Base-by-base conservation (phyloP, 1,284 basidiomycete species). In the Ceratobasidium sp. region DNA sequence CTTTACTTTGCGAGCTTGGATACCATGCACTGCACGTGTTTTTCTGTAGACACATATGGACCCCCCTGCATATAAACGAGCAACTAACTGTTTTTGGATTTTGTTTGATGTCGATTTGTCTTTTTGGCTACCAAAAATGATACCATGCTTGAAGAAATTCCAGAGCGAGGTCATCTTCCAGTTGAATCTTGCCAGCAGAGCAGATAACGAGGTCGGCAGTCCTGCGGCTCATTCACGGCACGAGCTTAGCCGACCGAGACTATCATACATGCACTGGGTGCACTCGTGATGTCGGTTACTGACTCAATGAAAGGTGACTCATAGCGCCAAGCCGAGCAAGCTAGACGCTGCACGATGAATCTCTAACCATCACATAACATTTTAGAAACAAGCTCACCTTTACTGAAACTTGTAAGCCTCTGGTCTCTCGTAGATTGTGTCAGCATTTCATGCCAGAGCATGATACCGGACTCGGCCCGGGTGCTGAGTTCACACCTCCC, bases 1-100 rank as follows among this genome's bases (percentile, higher is more conserved):
- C 65, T 14, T 61, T 39, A 23, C 48, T 55, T 69, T 57, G 65
- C 52, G 65, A 69, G 65, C 65, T 57, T 69, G 65, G 65, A 69
- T 69, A 69, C 52, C 52, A 69, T 69, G 65, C 41, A 48, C 48
- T 48, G 60, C 43, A 45, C 30, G 23, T 39, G 21, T 12, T 41
- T 30, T 53, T 26, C 65, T 57, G 52, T 69, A 69, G 34, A 30
- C 39, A 69, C 50, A 30, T 23, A 43, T 43, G 39, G 34, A 53
- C 43, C 50, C 10, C 34, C n/a, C 32, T 64, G 62, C 62, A 65
- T 65, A 65, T 65, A 65, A 50, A 65, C 62, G 62, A 65, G 62
- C 62, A 32, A 48, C 23, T 46, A 26, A 30, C 30, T 43, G 21
- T 39, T 23, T 23, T 39, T 43, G 41, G 57, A 8, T 59, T 8